phyloP scores from a whole-genome alignment of 1,139 yeast species.

The Candida sp. region DNA sequence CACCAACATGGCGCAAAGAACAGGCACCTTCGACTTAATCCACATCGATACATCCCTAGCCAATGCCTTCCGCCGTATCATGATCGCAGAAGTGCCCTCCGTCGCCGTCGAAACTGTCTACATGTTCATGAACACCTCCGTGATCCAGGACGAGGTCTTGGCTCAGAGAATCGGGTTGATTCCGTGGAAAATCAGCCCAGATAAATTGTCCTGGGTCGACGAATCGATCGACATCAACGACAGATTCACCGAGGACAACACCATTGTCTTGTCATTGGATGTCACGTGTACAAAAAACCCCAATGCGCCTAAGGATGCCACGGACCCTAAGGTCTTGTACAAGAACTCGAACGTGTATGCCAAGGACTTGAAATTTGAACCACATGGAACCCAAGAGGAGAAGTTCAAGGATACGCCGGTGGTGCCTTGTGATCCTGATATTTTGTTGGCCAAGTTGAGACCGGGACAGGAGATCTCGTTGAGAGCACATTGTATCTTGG shows the following conservation, averaged over 20 bases:
- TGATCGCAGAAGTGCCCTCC: conserved; percentile 96
- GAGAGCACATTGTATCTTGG: conserved; percentile 89
- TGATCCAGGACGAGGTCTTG: conserved; percentile 95
- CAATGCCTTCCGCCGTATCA: conserved; percentile 95
- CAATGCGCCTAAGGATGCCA: conserved; percentile 77
- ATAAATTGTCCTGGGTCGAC: conserved; percentile 79
- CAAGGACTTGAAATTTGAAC: conserved; percentile 84
- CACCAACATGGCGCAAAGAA: conserved; percentile 64
- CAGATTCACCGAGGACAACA: conserved; percentile 83
- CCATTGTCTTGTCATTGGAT: conserved; percentile 81
- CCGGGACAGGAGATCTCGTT: conserved; percentile 97
- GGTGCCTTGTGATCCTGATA: conserved; percentile 84
- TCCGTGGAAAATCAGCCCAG: conserved; percentile 95
- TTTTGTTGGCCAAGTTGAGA: conserved; percentile 87
- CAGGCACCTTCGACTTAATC: conserved; percentile 85
- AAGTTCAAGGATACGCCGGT: conserved; percentile 71
- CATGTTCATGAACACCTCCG: conserved; percentile 92
- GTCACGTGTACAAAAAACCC: conserved; percentile 87
- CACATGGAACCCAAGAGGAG: conserved; percentile 87
- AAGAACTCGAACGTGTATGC: conserved; percentile 89
- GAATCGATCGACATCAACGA: conserved; percentile 64
- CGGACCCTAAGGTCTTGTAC: conserved; percentile 84
- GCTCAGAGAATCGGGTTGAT: conserved; percentile 94
- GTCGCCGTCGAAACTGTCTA: conserved; percentile 95
- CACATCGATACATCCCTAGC: conserved; percentile 92